These are phyloP conservation scores for Mycena epipterygia DNA, from an alignment of 768 basidiomycete species.

Conservation along the genomic window DNA sequence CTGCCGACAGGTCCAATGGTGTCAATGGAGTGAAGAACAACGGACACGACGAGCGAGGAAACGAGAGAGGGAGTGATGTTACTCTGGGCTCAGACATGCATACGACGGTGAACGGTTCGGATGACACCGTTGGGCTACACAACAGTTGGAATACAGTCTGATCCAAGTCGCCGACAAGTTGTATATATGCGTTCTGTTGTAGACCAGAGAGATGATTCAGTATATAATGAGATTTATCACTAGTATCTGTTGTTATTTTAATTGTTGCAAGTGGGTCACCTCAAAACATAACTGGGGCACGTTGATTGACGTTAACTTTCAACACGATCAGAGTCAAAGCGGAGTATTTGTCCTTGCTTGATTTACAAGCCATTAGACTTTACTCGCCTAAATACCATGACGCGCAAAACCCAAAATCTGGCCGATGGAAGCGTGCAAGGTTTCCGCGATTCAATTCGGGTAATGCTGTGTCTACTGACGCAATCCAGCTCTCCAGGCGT, in stretches of 20 bases:
- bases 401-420: conserved; percentile 43
- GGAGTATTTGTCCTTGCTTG: conserved; percentile 8
- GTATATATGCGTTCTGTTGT: not conserved
- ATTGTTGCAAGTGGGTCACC: no score
- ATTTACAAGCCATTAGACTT: not conserved
- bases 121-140: conserved; percentile 85
- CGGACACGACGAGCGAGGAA: conserved; percentile 22
- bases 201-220: not conserved
- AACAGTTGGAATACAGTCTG: conserved; percentile 70
- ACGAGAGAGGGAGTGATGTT: conserved; percentile 38
- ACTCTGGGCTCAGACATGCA: conserved; percentile 47
- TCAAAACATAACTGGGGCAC: no score
- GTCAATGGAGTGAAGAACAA: conserved; percentile 16
- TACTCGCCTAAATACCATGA: conserved; percentile 9
- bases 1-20: conserved; percentile 17
- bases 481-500: conserved; percentile 54
- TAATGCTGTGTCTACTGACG: conserved; percentile 31
- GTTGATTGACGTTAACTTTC: no score
- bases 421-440: conserved; percentile 48
- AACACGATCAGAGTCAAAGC: no score
- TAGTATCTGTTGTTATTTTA: no score
- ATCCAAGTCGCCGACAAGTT: not conserved
- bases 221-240: no score
- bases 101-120: conserved; percentile 70
- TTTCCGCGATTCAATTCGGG: conserved; percentile 28